phyloP scores from a whole-genome alignment of 75 land plant genomes.

The Pinus albicaulis region DNA sequence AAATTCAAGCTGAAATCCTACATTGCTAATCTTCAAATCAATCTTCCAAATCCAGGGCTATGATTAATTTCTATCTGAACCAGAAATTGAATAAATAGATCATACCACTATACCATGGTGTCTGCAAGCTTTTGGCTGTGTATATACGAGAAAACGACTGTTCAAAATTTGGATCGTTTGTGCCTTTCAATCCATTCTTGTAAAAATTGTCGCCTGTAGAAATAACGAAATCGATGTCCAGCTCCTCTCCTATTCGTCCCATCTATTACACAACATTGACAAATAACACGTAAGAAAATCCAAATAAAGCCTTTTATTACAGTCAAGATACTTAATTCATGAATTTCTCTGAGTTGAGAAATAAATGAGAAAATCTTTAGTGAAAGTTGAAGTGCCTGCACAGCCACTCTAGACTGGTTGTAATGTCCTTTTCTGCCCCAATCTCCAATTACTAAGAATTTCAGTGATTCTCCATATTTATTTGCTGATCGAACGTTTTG shows the following conservation, averaged over 20 bases:
- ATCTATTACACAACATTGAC: conserved; percentile 27
- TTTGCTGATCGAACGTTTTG: not conserved
- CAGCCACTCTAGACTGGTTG: conserved; percentile 43
- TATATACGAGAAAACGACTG: conserved; percentile 35
- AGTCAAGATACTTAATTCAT: not conserved
- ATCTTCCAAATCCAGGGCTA: too few species aligned
- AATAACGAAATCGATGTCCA: conserved; percentile 38
- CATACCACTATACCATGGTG: conserved; percentile 39
- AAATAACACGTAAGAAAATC: not conserved
- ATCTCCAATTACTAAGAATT: conserved; percentile 31
- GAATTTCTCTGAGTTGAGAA: not conserved
- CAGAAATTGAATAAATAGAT: not conserved
- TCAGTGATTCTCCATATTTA: not conserved
- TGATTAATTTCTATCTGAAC: not conserved
- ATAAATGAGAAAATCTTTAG: not conserved
- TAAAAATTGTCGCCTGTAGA: conserved; percentile 52
- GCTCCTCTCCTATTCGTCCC: conserved; percentile 30
- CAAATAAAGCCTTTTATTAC: not conserved
- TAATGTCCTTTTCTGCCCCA: conserved; percentile 43
- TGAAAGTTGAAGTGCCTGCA: conserved; percentile 21
- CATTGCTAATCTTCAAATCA: too few species aligned
- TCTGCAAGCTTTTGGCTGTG: conserved; percentile 46
- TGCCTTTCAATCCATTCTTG: conserved; percentile 32
- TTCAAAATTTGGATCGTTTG: conserved; percentile 27
- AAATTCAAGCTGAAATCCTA: too few species aligned